Evolutionary conservation across 164 flowering plant genomes (phyloP).

Genomic region (Vitis vinifera): DNA sequence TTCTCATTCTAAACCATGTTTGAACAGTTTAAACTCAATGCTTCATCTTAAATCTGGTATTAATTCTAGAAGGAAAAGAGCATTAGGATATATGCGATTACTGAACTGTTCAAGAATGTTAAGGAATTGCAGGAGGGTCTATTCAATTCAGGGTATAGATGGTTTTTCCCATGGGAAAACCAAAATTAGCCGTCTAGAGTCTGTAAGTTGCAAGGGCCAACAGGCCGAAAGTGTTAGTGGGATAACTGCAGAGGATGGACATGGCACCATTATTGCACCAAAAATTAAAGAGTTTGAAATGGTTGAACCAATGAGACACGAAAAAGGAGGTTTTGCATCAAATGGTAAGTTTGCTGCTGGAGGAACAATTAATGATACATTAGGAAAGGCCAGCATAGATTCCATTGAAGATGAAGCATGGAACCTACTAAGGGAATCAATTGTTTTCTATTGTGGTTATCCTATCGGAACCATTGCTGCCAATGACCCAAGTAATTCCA

Average conservation of each 20-base stretch:
- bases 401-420: conserved; percentile 80
- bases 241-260: conserved; percentile 26
- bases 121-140: conserved; percentile 9
- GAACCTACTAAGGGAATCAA: conserved; percentile 53
- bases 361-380: conserved; percentile 13
- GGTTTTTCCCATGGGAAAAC: conserved; percentile 9
- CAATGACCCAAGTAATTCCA: conserved; percentile 47
- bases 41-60: conserved; percentile 15
- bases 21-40: conserved; percentile 14
- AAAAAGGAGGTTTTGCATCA: conserved; percentile 20
- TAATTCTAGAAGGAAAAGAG: conserved; percentile 15
- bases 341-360: conserved; percentile 21
- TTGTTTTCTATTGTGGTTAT: conserved; percentile 66
- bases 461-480: conserved; percentile 88
- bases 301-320: conserved; percentile 22
- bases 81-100: not conserved
- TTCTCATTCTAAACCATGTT: conserved; percentile 15
- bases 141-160: conserved; percentile 8
- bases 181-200: conserved; percentile 4
- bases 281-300: conserved; percentile 22
- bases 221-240: conserved; percentile 39
- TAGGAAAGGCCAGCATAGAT: conserved; percentile 10
- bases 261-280: conserved; percentile 21
- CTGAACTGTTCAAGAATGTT: conserved; percentile 11
- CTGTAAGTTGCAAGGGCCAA: conserved; percentile 40